phyloP scores from a whole-genome alignment of 2,329 filamentous ascomycete species.

The Calonectria pseudoreteaudii region DNA sequence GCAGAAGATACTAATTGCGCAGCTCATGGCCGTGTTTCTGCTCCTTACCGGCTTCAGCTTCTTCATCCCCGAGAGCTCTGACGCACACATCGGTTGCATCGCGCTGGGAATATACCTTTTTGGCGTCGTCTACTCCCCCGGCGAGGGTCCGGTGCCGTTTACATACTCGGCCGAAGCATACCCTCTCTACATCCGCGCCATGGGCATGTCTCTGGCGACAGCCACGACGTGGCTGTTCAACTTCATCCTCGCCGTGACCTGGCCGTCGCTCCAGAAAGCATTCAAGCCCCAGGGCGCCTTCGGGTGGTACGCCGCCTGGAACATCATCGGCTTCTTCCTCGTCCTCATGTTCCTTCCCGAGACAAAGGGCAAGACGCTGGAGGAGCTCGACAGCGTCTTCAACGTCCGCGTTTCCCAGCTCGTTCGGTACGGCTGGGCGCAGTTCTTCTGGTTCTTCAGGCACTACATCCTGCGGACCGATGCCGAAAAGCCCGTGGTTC shows the following conservation, averaged over 20 bases:
- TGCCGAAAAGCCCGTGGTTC: slow-evolving; percentile 30
- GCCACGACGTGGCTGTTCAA: slow-evolving; percentile 53
- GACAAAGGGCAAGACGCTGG: slow-evolving; percentile 61
- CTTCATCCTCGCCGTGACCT: slow-evolving; percentile 44
- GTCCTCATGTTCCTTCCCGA: slow-evolving; percentile 62
- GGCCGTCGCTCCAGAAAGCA: slow-evolving; percentile 42
- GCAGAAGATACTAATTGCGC: not conserved
- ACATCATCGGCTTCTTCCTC: slow-evolving; percentile 56
- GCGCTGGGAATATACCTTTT: slow-evolving; percentile 48
- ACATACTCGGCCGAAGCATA: slow-evolving; percentile 50
- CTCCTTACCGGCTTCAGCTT: slow-evolving; percentile 53
- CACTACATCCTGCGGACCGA: slow-evolving; percentile 35
- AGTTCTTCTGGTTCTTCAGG: slow-evolving; percentile 40
- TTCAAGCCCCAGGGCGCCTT: slow-evolving; percentile 47
- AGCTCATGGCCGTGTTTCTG: slow-evolving; percentile 66
- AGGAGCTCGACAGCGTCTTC: slow-evolving; percentile 61
- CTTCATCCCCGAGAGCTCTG: slow-evolving; percentile 38
- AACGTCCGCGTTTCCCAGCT: slow-evolving; percentile 48
- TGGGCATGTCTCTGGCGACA: slow-evolving; percentile 49
- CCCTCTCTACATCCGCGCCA: slow-evolving; percentile 48
- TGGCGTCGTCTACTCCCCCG: slow-evolving; percentile 46
- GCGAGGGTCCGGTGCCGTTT: slow-evolving; percentile 49
- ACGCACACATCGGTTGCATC: slow-evolving; percentile 42
- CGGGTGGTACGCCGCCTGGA: slow-evolving; percentile 59
- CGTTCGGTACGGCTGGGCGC: slow-evolving; percentile 40